Conservation (phyloP, 2,329 filamentous ascomycete species). For the Fusarium fujikuroi region DNA sequence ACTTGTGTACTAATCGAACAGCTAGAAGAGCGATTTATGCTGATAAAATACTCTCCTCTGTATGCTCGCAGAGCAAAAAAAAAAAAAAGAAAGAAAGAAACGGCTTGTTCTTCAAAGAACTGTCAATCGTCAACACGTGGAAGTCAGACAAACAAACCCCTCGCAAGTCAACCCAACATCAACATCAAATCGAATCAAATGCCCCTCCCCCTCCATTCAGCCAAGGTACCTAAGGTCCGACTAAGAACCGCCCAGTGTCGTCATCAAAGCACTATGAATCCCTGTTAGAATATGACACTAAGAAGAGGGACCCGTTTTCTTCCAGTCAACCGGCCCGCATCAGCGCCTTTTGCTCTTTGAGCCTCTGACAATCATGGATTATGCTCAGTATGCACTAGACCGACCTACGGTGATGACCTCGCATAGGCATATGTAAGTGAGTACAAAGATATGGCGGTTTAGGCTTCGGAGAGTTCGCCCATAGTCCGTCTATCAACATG, state of each 20-base stretch:
- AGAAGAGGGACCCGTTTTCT: conserved; percentile 24
- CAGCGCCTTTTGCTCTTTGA: conserved; percentile 25
- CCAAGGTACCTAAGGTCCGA: conserved; percentile 26
- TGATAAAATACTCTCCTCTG: not conserved
- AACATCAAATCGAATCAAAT: conserved; percentile 17
- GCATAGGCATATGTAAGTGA: not conserved
- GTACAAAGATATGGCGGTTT: not conserved
- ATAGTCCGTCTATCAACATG: conserved; percentile 16
- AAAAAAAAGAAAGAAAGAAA: not conserved
- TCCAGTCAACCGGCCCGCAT: conserved; percentile 36
- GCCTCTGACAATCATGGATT: conserved; percentile 16
- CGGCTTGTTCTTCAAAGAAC: not conserved
- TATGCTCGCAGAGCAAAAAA: not conserved
- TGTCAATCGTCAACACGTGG: conserved; percentile 17
- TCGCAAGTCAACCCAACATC: conserved; percentile 12
- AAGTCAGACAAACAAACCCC: conserved; percentile 34
- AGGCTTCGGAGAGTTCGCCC: conserved; percentile 24
- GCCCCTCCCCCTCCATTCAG: conserved; percentile 40
- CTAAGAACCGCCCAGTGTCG: conserved; percentile 37
- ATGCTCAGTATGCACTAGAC: conserved; percentile 1
- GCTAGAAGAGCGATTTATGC: not conserved
- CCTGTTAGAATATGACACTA: conserved; percentile 19
- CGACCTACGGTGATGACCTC: conserved; percentile 1
- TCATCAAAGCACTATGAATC: conserved; percentile 34
- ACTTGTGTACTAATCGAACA: not conserved